Evolutionary conservation across 768 basidiomycete genomes (phyloP).

Genomic region (Clitopilus passeckerianus): DNA sequence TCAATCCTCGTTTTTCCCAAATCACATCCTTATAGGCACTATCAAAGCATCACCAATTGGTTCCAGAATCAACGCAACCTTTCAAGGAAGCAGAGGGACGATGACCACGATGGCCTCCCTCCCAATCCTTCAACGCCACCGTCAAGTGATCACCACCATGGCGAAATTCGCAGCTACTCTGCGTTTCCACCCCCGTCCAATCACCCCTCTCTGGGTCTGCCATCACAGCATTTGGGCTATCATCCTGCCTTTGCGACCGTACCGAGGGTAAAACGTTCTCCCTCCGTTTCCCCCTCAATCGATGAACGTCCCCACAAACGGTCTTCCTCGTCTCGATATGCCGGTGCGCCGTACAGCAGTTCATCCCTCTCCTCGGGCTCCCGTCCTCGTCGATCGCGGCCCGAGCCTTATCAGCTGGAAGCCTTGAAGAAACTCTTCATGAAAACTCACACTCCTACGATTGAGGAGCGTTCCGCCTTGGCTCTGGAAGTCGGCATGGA

Average conservation of each 20-base stretch:
- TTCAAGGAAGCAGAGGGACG: conserved; percentile 67
- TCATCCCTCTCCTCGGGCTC: conserved; percentile 27
- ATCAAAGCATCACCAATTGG: conserved; percentile 81
- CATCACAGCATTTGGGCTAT: conserved; percentile 19
- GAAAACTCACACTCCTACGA: conserved; percentile 68
- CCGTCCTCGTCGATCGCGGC: conserved; percentile 69
- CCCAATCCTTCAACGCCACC: conserved; percentile 21
- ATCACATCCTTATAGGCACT: conserved; percentile 45
- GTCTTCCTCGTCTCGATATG: conserved; percentile 28
- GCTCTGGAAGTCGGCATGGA: conserved; percentile 82
- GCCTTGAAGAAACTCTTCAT: conserved; percentile 67
- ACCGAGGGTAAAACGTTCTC: conserved; percentile 25
- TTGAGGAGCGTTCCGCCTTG: conserved; percentile 72
- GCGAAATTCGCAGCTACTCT: conserved; percentile 35
- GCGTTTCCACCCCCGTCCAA: conserved; percentile 44
- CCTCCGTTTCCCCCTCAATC: conserved; percentile 32
- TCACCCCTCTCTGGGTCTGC: conserved; percentile 40
- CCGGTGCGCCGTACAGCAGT: conserved; percentile 41
- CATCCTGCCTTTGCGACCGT: conserved; percentile 25
- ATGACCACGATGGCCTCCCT: conserved; percentile 33
- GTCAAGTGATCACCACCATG: conserved; percentile 21
- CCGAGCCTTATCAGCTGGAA: conserved; percentile 74
- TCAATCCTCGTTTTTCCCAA: conserved; percentile 17
- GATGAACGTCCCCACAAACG: conserved; percentile 30
- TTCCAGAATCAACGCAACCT: conserved; percentile 83